Evolutionary conservation across 2,329 filamentous ascomycete genomes (phyloP).

Genomic region (Dactylella cylindrospora): DNA sequence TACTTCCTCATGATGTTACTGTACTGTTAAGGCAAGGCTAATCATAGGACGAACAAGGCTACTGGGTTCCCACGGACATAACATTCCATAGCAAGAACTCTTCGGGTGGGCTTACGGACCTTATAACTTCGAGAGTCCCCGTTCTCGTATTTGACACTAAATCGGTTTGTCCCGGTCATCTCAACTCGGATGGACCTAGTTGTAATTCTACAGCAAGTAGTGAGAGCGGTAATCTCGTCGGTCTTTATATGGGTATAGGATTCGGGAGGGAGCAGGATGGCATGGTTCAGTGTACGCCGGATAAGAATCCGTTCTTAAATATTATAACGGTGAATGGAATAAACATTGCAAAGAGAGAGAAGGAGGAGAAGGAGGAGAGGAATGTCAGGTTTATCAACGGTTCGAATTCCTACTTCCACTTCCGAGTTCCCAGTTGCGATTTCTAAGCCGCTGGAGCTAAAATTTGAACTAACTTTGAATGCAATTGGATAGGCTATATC

Average conservation of each 20-base stretch:
- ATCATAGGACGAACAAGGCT: slow-evolving; percentile 1
- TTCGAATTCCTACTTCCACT: not conserved
- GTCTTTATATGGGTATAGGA: slow-evolving; percentile 36
- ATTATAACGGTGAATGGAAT: slow-evolving; percentile 18
- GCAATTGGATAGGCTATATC: slow-evolving; percentile 20
- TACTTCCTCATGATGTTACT: not conserved
- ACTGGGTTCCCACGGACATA: slow-evolving; percentile 33
- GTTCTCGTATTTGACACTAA: slow-evolving; percentile 24
- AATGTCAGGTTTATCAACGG: not conserved
- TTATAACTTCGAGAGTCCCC: slow-evolving; percentile 14
- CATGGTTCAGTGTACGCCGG: slow-evolving; percentile 32
- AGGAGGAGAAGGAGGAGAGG: too few species aligned
- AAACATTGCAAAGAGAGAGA: not conserved
- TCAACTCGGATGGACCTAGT: slow-evolving; percentile 8
- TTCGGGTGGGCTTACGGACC: slow-evolving; percentile 1
- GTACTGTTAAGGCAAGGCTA: not conserved
- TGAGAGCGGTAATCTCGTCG: not conserved
- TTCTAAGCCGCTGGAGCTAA: not conserved
- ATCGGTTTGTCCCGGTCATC: slow-evolving; percentile 25
- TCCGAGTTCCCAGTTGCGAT: too few species aligned
- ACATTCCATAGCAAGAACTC: slow-evolving; percentile 10
- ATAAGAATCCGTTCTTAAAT: slow-evolving; percentile 39
- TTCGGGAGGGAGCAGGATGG: slow-evolving; percentile 38
- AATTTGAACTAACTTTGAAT: not conserved
- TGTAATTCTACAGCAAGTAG: slow-evolving; percentile 11